These are phyloP conservation scores for Trichosporon coremiiforme DNA, from an alignment of 1,284 basidiomycete genomes.

Conservation along the genomic window DNA sequence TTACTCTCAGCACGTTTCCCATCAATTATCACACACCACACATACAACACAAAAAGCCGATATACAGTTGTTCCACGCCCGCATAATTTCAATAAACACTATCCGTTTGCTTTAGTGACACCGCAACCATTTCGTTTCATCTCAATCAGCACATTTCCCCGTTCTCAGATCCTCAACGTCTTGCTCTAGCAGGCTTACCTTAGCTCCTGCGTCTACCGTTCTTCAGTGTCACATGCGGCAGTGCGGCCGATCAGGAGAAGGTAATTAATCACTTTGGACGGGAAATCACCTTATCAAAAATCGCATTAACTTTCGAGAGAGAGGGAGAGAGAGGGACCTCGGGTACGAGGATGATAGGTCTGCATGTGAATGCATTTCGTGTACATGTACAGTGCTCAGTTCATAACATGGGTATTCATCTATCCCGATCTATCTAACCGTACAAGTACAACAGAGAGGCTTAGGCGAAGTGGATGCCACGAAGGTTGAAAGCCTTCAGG, in stretches of 20 bases:
- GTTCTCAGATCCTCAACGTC: neutral
- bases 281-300: constrained; percentile 10
- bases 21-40: constrained; percentile 1
- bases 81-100: constrained; percentile 11
- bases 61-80: constrained; percentile 1
- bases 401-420: constrained; percentile 4
- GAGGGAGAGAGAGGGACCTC: constrained; percentile 8
- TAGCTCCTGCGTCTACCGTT: neutral
- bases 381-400: constrained; percentile 28
- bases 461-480: constrained; percentile 76
- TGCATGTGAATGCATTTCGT: constrained; percentile 33
- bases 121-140: constrained; percentile 18
- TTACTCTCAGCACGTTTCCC: neutral
- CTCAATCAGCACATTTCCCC: constrained; percentile 13
- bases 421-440: constrained; percentile 10
- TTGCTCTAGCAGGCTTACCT: neutral
- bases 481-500: constrained; percentile 76
- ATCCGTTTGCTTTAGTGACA: constrained; percentile 3
- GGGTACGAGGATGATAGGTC: constrained; percentile 14
- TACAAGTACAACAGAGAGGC: constrained; percentile 29
- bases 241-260: neutral
- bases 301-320: constrained; percentile 12
- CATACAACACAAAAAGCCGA: constrained; percentile 1
- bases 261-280: neutral
- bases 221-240: neutral